phyloP scores from a whole-genome alignment of 1,284 basidiomycete species.

The Malassezia caprae region DNA sequence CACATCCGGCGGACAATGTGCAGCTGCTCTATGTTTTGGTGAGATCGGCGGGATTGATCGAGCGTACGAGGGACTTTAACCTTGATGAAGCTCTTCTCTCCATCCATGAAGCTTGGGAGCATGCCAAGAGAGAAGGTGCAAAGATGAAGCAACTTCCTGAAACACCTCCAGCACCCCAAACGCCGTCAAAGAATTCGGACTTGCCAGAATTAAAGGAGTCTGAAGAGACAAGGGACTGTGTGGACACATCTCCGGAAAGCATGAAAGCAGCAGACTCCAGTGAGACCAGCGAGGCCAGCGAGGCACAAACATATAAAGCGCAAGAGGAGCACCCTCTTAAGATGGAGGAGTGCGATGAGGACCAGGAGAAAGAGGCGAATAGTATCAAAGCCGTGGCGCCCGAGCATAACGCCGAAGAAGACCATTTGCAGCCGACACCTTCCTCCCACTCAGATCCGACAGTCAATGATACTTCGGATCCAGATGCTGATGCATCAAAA shows the following conservation, averaged over 20 bases:
- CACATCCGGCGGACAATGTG: slow-evolving; percentile 59
- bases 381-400: neutral
- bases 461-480: neutral
- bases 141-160: slow-evolving; percentile 28
- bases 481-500: slow-evolving; percentile 11
- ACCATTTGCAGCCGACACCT: neutral
- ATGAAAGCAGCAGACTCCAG: neutral
- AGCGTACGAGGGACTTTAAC: slow-evolving; percentile 78
- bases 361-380: neutral
- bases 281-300: neutral
- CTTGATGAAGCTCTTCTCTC: slow-evolving; percentile 48
- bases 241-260: neutral
- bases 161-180: slow-evolving; percentile 17
- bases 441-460: neutral
- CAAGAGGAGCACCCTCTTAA: neutral
- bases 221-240: neutral
- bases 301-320: neutral
- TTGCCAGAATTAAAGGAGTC: neutral
- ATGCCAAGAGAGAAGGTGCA: neutral
- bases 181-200: neutral
- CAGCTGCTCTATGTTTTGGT: slow-evolving; percentile 78
- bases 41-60: slow-evolving; percentile 68
- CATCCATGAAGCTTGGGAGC: neutral
- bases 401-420: neutral
- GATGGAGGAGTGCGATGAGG: neutral